Base-by-base conservation (phyloP, 768 basidiomycete genomes). In the Inosperma sp. region DNA sequence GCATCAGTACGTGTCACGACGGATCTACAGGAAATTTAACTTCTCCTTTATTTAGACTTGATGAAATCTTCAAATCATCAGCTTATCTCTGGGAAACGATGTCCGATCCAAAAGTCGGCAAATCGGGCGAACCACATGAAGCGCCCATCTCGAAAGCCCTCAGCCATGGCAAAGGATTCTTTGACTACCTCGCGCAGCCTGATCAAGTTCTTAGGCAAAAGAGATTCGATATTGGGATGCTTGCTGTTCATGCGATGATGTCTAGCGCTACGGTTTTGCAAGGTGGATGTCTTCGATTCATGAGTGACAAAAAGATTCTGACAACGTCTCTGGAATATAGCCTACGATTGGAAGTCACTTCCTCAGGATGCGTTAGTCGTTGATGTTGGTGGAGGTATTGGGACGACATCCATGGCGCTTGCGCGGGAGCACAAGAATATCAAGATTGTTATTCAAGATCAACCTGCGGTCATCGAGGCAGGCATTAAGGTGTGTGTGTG, bases 331-430 rank as follows among this genome's bases (percentile, higher is more conserved):
- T 16, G 26, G 29, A 7, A 25, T 27, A 17, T 52, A 86, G 85
- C 74, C 2, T 84, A 82, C 56, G 73, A 79, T 33, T 87, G 85
- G 79, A 58, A 67, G 14, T 61, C 72, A 5, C 70, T 87, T 23
- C 71, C 73, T 1, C 60, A 62, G n/a, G 76, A 73, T 10, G 72
- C 78, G 7, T 61, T 79, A 3, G 68, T 86, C 10, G 77, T 86
- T 4, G 85, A 87, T 49, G 82, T 86, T 3, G 84, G 85, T 2
- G 85, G 85, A 12, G 84, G 85, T 3, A 80, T 86, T 27, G 85
- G 85, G 13, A 69, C 71, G 4, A 62, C 68, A 1, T 63, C 66
- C 19, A 57, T 75, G 51, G 49, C 65, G 1, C 58, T 76, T 7
- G 66, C 68, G 1, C 62, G 63, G n/a, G 60, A 64, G 3, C 66